phyloP scores from a whole-genome alignment of 345 rosid genomes.

The Camelina neglecta region DNA sequence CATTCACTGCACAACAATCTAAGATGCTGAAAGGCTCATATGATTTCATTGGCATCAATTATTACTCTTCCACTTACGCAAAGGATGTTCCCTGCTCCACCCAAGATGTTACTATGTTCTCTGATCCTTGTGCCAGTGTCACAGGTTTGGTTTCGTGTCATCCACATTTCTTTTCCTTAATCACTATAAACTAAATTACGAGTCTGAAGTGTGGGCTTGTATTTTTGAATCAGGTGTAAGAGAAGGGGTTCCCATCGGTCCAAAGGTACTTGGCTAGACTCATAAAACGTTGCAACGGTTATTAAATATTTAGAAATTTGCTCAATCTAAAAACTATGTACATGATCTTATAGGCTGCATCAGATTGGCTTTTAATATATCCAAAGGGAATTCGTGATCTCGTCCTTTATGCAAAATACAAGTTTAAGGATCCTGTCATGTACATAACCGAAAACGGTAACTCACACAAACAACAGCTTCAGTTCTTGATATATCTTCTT shows the following conservation, averaged over 20 bases:
- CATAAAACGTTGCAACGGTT: background rate
- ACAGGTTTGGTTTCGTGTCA: conserved; percentile 42
- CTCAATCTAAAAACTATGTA: background rate
- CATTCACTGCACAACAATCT: conserved; percentile 55
- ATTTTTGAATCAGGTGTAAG: conserved; percentile 38
- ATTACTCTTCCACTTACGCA: conserved; percentile 55
- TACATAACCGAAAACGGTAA: conserved; percentile 71
- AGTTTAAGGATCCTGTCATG: conserved; percentile 55
- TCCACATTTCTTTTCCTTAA: background rate
- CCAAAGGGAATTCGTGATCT: conserved; percentile 60
- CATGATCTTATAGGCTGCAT: conserved; percentile 48
- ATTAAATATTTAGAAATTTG: background rate
- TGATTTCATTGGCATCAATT: conserved; percentile 66
- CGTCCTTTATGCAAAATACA: conserved; percentile 50
- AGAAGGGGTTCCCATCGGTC: conserved; percentile 53
- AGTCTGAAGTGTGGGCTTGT: background rate
- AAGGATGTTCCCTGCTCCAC: conserved; percentile 36
- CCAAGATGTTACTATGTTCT: conserved; percentile 36
- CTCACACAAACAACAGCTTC: background rate
- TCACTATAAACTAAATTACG: background rate
- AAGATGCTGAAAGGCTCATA: conserved; percentile 56
- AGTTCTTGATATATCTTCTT: background rate
- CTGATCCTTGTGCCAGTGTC: conserved; percentile 49
- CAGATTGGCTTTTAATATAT: conserved; percentile 59
- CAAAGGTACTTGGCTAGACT: conserved; percentile 40